These are phyloP conservation scores for Selaginella tamariscina DNA, from an alignment of 75 land plant species.

Conservation along the genomic window DNA sequence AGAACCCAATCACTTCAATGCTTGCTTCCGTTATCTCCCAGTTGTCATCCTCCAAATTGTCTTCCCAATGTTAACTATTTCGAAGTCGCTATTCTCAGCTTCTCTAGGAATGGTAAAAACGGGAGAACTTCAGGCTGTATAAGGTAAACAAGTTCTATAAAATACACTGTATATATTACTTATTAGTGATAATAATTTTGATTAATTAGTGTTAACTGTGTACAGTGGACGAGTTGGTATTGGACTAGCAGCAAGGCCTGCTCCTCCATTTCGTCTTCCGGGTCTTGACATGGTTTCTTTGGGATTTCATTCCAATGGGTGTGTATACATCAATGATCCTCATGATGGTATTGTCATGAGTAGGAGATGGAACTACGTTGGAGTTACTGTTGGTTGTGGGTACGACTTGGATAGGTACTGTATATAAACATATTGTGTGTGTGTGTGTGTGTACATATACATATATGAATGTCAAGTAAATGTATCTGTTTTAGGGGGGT, in stretches of 20 bases:
- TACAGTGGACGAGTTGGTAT: slow-evolving; percentile 7
- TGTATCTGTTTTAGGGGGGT: no score
- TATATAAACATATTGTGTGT: no score
- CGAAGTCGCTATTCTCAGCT: not conserved
- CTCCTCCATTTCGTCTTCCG: slow-evolving; percentile 19
- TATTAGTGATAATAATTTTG: no score
- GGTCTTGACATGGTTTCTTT: slow-evolving; percentile 13
- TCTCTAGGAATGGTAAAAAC: not conserved
- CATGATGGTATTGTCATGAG: not conserved
- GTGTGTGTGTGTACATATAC: no score
- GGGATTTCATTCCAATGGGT: slow-evolving; percentile 15
- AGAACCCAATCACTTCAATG: slow-evolving; percentile 15
- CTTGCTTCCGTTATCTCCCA: slow-evolving; percentile 12
- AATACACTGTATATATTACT: no score
- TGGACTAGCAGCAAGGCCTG: slow-evolving; percentile 17
- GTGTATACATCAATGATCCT: not conserved
- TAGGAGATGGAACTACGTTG: slow-evolving; percentile 8
- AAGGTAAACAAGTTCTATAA: no score
- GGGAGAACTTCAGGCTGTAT: not conserved
- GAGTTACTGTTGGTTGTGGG: slow-evolving; percentile 20
- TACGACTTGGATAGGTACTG: slow-evolving; percentile 3
- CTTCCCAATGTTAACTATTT: not conserved
- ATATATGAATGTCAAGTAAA: no score
- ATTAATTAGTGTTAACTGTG: no score
- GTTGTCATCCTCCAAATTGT: not conserved